Base-by-base conservation (phyloP, 148 eudicot species). In the Silene uniflora region DNA sequence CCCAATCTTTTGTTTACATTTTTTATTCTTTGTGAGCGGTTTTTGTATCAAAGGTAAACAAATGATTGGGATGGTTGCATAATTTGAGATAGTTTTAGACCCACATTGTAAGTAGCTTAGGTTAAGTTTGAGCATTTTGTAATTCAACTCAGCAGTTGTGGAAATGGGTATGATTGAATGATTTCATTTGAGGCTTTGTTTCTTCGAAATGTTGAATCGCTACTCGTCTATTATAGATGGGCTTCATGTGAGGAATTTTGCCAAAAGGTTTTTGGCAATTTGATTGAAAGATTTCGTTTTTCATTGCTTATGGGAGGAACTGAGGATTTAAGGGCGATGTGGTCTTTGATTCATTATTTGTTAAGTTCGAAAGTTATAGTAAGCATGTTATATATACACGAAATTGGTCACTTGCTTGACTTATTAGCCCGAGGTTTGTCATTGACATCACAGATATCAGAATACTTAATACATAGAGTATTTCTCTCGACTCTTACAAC, bases 361-460 rank as follows among this genome's bases (percentile, higher is more conserved):
- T 6, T 49, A 32, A 62, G 3, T 14, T 13, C 7, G 22, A 21
- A 35, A 29, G 29, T 67, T 60, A 49, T 39, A 62, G 25, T 79
- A 69, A 62, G 55, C 62, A 59, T 58, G 77, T 67, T 54, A 75
- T 65, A 49, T 49, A 10, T 59, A 39, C 10, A 39, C 10, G 6
- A 35, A 35, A 35, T 35, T 79, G 55, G 60, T 79, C 68, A 35
- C 6, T 74, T 54, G 27, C 6, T 74, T 54, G 27, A 64, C 19
- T 22, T 23, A 70, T 55, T 46, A 32, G 44, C 39, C 21, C 25
- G 29, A 52, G 69, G 17, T 52, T 61, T 21, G 62, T 1, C 71
- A 32, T 69, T 49, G 24, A 32, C 13, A 24, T 25, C 39, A 39
- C 10, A 39, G 6, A 7, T 39, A 39, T 39, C 8, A 39, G 44